Percentiles rank a stretch among this genome's conserved stretches.
Conservation (phyloP, 2,329 filamentous ascomycete species). For the Cercospora sesami region DNA sequence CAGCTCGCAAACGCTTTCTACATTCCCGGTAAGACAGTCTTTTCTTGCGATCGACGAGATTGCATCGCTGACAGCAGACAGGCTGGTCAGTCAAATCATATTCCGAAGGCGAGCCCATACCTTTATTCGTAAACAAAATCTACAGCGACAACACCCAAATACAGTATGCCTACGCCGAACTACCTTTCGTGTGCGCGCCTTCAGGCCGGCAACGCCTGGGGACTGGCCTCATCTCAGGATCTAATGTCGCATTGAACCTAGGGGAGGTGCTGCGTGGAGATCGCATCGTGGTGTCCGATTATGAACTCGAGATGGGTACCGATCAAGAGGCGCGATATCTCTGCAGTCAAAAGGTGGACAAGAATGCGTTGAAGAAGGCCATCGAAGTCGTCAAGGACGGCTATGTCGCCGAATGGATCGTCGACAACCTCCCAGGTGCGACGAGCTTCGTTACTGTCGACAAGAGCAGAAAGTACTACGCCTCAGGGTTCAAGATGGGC, state of each 20-base stretch:
- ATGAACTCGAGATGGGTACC: slow-evolving; percentile 74
- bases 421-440: slow-evolving; percentile 85
- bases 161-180: slow-evolving; percentile 88
- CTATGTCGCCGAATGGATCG: slow-evolving; percentile 90
- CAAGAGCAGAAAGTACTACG: slow-evolving; percentile 82
- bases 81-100: slow-evolving; percentile 85
- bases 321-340: slow-evolving; percentile 72
- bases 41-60: too few species aligned
- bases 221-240: slow-evolving; percentile 69
- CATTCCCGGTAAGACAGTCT: slow-evolving; percentile 68
- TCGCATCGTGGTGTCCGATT: slow-evolving; percentile 79
- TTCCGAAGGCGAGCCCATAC: slow-evolving; percentile 71
- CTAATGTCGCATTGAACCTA: slow-evolving; percentile 77
- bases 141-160: slow-evolving; percentile 86
- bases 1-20: slow-evolving; percentile 70
- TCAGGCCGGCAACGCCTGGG: slow-evolving; percentile 66
- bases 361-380: slow-evolving; percentile 65
- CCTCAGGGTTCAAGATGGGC: slow-evolving; percentile 84
- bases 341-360: slow-evolving; percentile 67
- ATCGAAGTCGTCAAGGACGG: slow-evolving; percentile 72
- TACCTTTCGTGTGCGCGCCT: slow-evolving; percentile 82
- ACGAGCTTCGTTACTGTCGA: slow-evolving; percentile 87
- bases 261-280: slow-evolving; percentile 86
- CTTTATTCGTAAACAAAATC: slow-evolving; percentile 87
- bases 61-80: slow-evolving; percentile 42